Percentiles rank a stretch among this genome's conserved stretches.
Conservation (phyloP, 1,139 yeast species). For the Eremothecium cymbalariae region DNA sequence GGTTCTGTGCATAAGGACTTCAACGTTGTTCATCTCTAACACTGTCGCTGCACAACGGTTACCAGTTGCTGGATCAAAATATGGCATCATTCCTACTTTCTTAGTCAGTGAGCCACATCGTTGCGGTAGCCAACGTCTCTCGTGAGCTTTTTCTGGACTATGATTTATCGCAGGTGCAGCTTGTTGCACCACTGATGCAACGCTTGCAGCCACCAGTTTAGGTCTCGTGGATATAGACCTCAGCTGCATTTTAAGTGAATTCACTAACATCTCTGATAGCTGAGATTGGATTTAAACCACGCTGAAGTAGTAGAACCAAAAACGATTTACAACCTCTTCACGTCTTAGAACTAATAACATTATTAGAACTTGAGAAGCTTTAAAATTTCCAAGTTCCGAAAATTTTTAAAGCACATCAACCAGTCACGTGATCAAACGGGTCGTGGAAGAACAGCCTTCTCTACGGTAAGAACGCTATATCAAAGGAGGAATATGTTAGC, state of each 20-base stretch:
- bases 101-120: constrained; percentile 81
- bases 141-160: constrained; percentile 48
- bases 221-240: constrained; percentile 9
- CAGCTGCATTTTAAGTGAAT: constrained; percentile 5
- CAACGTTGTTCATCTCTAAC: constrained; percentile 78
- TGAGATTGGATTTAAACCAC: no score
- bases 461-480: no score
- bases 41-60: constrained; percentile 72
- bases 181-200: constrained; percentile 14
- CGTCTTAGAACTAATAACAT: no score
- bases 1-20: constrained; percentile 70
- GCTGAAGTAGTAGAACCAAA: no score
- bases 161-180: constrained; percentile 42
- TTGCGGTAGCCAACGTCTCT: constrained; percentile 56
- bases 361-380: no score
- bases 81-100: constrained; percentile 87
- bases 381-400: no score
- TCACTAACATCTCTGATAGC: constrained; percentile 5
- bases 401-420: no score
- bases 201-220: constrained; percentile 21
- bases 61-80: constrained; percentile 63
- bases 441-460: no score
- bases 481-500: no score
- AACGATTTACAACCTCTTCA: no score
- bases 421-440: no score